A percentile compares a stretch with the other conserved stretches of the same genome.
Evolutionary conservation across 2,329 filamentous ascomycete genomes (phyloP).

Genomic region (Dactylellina leptospora): DNA sequence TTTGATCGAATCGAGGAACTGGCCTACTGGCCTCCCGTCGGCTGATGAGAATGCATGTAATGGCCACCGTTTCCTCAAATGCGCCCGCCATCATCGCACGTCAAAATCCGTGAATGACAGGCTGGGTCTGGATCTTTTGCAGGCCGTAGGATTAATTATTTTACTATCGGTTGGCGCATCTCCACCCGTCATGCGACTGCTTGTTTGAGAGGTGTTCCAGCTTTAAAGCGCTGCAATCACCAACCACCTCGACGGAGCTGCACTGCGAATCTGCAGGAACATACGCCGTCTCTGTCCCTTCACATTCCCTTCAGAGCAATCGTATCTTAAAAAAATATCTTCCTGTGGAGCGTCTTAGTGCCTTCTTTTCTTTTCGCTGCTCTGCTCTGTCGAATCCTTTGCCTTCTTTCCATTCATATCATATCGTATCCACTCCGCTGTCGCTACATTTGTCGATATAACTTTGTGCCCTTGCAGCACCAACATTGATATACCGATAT

Average conservation of each 20-base stretch:
- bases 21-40: constrained; percentile 33
- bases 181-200: constrained; percentile 30
- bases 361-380: too few relatives aligned
- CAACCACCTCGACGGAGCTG: constrained; percentile 29
- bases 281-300: background rate
- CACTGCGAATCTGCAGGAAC: constrained; percentile 9
- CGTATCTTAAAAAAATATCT: constrained; percentile 42
- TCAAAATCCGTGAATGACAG: background rate
- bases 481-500: too few relatives aligned
- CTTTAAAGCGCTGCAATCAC: constrained; percentile 40
- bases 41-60: constrained; percentile 41
- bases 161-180: constrained; percentile 2
- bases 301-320: constrained; percentile 17
- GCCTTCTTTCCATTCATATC: too few relatives aligned
- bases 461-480: too few relatives aligned
- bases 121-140: background rate
- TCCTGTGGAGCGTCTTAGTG: too few relatives aligned
- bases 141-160: background rate
- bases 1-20: constrained; percentile 23
- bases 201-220: constrained; percentile 11
- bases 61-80: constrained; percentile 49
- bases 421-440: too few relatives aligned
- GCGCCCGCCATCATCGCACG: constrained; percentile 1
- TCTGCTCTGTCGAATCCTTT: too few relatives aligned
- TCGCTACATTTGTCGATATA: too few relatives aligned